Evolutionary conservation across 768 basidiomycete species (phyloP), one percentile per base, ranked within the genome.

Genomic region (Termitomyces sp.): DNA sequence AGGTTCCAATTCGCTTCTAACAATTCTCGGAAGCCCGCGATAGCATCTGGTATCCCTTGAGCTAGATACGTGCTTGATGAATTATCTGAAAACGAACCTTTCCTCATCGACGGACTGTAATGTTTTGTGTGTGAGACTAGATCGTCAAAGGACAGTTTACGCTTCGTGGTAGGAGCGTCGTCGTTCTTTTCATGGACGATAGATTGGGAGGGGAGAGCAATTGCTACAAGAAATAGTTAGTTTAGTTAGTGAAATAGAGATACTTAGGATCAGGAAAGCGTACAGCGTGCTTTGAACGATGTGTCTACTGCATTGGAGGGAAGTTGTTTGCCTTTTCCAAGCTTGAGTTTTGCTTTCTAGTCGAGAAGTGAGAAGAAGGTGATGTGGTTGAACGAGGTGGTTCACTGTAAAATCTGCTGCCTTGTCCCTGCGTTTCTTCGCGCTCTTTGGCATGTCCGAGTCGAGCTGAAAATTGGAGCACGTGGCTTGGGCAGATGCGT

Each of bases 331-430:
- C 92, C 94, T 70, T 96, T 99, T 36, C 96, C 96, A 50, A 99
- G 89, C 72, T 97, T 99, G 37, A 97, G 79, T 71, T 91, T 98
- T 26, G 92, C 86, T 92, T 94, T 98, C 93, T 98, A 70, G 37
- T 53, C 48, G 39, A 16, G 2, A 46, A 39, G 37, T 50, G 52
- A 58, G 29, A 50, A 55, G 18, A 22, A 20, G 29, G 16, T 20
- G 46, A 44, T 49, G 20, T 36, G 16, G 42, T 13, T 24, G 20
- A 26, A 36, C 29, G 14, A 57, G 27, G 24, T 16, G 26, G 46
- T 44, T 57, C 69, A 91, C 93, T 27, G 85, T 80, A 64, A 98
- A 97, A 70, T 98, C 95, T 46, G 88, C 88, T 2, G 82, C 85
- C 68, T 91, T 94, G 61, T 89, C 91, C 67, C 87, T 95, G 67